Evolutionary conservation across 106 monocot genomes (phyloP).

Genomic region (Phalaenopsis aphrodite): DNA sequence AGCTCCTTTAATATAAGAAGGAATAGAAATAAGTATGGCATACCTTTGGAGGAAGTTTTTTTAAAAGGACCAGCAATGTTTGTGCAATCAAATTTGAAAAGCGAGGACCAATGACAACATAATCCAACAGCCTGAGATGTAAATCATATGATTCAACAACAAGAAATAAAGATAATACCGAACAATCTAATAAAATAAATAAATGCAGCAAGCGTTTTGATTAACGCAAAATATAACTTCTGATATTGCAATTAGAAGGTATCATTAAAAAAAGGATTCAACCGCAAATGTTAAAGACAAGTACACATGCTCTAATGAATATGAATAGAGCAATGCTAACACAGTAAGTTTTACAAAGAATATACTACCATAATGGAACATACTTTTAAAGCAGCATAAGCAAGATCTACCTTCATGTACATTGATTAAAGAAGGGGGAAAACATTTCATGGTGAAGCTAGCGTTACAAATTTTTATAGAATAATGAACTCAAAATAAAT

Average conservation of each 20-base stretch:
- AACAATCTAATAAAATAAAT: background rate
- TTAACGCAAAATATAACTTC: background rate
- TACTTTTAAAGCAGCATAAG: background rate
- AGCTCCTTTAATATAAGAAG: background rate
- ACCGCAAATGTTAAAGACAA: background rate
- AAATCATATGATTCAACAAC: slow-evolving; percentile 4
- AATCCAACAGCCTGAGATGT: slow-evolving; percentile 77
- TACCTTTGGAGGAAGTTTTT: slow-evolving; percentile 90
- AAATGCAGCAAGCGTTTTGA: background rate
- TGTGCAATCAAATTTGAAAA: slow-evolving; percentile 91
- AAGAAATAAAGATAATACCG: background rate
- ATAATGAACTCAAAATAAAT: background rate
- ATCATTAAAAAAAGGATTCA: background rate
- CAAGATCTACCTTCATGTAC: background rate
- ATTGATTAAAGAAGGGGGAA: background rate
- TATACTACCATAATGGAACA: background rate
- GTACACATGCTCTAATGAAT: background rate
- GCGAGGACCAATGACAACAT: slow-evolving; percentile 87
- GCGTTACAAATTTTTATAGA: background rate
- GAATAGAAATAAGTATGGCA: background rate
- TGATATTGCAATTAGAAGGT: background rate
- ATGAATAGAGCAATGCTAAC: background rate
- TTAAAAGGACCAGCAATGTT: slow-evolving; percentile 77
- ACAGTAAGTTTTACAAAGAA: background rate
- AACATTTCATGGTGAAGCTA: background rate